Conservation (phyloP, 2,329 filamentous ascomycete genomes). For the Talaromyces sp. region DNA sequence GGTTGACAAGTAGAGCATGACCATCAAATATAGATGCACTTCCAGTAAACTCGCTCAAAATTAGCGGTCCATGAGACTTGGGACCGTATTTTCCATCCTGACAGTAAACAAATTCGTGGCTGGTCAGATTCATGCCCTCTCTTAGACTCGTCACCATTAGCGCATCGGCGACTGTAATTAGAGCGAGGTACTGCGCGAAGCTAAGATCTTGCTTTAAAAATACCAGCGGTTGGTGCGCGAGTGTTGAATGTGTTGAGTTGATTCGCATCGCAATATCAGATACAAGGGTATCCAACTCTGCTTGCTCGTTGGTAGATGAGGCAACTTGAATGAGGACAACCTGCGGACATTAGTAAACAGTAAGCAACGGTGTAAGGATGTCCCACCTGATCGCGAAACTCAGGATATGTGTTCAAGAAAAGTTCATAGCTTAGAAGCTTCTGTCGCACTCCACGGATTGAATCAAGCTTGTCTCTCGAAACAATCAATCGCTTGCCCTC, state of each 20-base stretch:
- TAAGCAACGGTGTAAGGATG: neutral
- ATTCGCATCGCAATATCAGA: constrained; percentile 93
- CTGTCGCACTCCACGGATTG: constrained; percentile 86
- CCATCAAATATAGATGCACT: constrained; percentile 81
- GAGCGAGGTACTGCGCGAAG: constrained; percentile 87
- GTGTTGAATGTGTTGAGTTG: constrained; percentile 84
- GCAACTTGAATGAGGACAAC: constrained; percentile 93
- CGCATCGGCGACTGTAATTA: constrained; percentile 84
- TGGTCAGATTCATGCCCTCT: constrained; percentile 95
- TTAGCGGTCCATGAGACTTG: constrained; percentile 83
- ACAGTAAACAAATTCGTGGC: constrained; percentile 89
- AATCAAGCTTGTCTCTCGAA: constrained; percentile 88
- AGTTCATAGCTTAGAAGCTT: constrained; percentile 90
- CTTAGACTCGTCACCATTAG: constrained; percentile 93
- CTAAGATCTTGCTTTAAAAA: constrained; percentile 94
- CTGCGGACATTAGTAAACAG: constrained; percentile 31
- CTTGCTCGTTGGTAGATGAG: constrained; percentile 82
- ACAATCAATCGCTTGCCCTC: constrained; percentile 87
- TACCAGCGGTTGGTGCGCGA: constrained; percentile 87
- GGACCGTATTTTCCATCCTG: constrained; percentile 74
- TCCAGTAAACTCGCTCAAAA: constrained; percentile 92
- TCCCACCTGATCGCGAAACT: constrained; percentile 70
- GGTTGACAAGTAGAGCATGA: constrained; percentile 81
- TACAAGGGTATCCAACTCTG: constrained; percentile 80
- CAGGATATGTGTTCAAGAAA: constrained; percentile 88